phyloP scores from a whole-genome alignment of 2,329 filamentous ascomycete genomes.

The Exophiala alcalophila region DNA sequence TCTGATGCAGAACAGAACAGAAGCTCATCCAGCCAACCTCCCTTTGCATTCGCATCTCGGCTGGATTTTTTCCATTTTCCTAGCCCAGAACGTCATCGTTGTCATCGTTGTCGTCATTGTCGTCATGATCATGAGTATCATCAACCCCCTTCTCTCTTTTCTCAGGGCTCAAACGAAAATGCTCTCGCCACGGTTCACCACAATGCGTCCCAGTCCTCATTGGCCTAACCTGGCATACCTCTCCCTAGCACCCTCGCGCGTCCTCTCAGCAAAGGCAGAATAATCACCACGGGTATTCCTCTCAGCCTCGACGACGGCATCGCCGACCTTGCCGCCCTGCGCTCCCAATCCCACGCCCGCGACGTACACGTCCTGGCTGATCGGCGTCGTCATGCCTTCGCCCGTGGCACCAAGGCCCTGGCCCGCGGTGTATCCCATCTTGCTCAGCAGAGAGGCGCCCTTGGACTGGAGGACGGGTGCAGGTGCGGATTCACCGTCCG shows the following conservation, averaged over 20 bases:
- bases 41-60: no score
- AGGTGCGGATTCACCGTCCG: conserved; percentile 21
- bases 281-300: conserved; percentile 49
- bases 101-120: no score
- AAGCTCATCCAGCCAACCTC: no score
- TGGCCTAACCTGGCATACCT: conserved; percentile 45
- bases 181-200: no score
- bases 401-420: conserved; percentile 49
- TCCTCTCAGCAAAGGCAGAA: conserved; percentile 48
- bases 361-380: conserved; percentile 49
- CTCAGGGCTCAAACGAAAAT: no score
- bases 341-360: conserved; percentile 51
- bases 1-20: no score
- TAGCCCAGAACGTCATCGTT: no score
- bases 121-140: no score
- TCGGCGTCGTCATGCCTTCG: conserved; percentile 45
- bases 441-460: conserved; percentile 50
- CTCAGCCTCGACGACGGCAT: conserved; percentile 48
- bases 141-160: no score
- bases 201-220: no score
- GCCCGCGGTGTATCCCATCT: conserved; percentile 50
- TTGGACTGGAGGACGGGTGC: conserved; percentile 44
- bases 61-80: no score
- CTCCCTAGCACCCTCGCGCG: conserved; percentile 46
- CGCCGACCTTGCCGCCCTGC: conserved; percentile 49